Percentiles rank a stretch among this genome's conserved stretches.
Conservation (phyloP, 805 yeast species). For the Barnettozyma wickerhamii region DNA sequence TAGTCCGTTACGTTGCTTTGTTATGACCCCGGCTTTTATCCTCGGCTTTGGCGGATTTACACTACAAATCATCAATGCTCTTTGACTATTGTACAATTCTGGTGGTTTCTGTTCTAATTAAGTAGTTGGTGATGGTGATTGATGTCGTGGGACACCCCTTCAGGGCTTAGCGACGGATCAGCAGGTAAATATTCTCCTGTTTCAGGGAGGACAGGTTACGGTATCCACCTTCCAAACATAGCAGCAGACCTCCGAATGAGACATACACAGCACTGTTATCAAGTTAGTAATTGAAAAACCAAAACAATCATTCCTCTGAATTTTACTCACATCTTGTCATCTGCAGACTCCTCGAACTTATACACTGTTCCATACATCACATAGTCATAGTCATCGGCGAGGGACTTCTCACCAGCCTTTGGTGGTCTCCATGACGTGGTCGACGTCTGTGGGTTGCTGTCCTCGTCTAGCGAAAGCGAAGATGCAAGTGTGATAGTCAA, state of each 20-base stretch:
- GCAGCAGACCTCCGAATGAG: conserved; percentile 91
- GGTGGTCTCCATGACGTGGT: conserved; percentile 52
- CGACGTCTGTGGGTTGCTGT: conserved; percentile 41
- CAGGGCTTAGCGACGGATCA: conserved; percentile 58
- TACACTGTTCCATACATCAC: conserved; percentile 98
- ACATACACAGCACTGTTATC: conserved; percentile 68
- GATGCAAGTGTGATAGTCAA: conserved; percentile 85
- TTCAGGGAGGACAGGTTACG: conserved; percentile 83
- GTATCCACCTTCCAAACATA: conserved; percentile 94
- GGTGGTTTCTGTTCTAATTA: too few species aligned
- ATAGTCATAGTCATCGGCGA: conserved; percentile 96
- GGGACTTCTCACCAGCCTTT: conserved; percentile 71
- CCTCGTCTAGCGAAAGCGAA: conserved; percentile 52
- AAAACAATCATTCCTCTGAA: neutral
- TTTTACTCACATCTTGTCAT: conserved; percentile 39
- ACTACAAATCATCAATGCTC: too few species aligned
- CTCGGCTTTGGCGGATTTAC: too few species aligned
- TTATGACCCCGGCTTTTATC: too few species aligned
- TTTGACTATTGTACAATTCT: neutral
- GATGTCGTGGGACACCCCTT: neutral
- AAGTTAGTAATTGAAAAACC: conserved; percentile 3
- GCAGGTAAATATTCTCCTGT: conserved; percentile 88
- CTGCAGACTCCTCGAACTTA: conserved; percentile 85
- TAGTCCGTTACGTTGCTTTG: too few species aligned
- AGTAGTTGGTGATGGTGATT: neutral